Evolutionary conservation across 208 protist genomes (phyloP), one percentile per base, ranked within the genome.

Genomic region (Crithidia brevicula): DNA sequence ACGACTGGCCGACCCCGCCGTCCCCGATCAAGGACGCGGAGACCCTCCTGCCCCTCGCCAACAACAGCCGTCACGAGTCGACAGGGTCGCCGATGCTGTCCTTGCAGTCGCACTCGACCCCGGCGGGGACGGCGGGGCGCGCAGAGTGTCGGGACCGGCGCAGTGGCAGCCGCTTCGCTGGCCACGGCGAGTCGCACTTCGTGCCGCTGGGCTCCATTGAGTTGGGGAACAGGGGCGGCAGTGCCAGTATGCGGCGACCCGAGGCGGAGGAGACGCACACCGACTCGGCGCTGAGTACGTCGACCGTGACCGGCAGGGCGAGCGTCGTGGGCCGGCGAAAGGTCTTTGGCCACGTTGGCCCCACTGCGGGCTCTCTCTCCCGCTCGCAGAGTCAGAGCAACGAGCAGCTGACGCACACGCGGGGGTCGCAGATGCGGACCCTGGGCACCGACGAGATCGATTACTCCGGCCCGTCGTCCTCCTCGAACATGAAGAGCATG

Each of bases 1-100:
- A 57, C 70, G 46, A 75, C 50, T 75, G 69, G 69, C 61, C 69
- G n/a, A 18, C 45, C 45, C 53, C 51, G 52, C 53, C 53, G 1
- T 65, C 45, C 0, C 59, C 45, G 4, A 54, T 54, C 45, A 30
- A 65, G 25, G 50, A 27, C 25, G 16, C n/a, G 2, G 59, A 45
- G 46, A 65, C 7, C 13, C 43, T 65, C 15, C 59, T 54, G 13
- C 43, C 33, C 3, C 16, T 31, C 13, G 31, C 8, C 59, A 65
- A 22, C 58, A 36, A 52, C 30, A 64, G 42, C 38, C 52, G 69
- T 3, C 69, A 60, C 30, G 60, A 75, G 2, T 34, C 63, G 22
- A 47, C 22, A 25, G 40, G 10, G 3, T 69, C 70, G 27, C 61
- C 70, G 52, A 25, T 75, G 40, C n/a, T 57, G 4, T 47, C 47